A percentile compares a stretch with the other conserved stretches of the same genome.
Conservation (phyloP, 441 rosid species). For the Euphorbia celastroides region DNA sequence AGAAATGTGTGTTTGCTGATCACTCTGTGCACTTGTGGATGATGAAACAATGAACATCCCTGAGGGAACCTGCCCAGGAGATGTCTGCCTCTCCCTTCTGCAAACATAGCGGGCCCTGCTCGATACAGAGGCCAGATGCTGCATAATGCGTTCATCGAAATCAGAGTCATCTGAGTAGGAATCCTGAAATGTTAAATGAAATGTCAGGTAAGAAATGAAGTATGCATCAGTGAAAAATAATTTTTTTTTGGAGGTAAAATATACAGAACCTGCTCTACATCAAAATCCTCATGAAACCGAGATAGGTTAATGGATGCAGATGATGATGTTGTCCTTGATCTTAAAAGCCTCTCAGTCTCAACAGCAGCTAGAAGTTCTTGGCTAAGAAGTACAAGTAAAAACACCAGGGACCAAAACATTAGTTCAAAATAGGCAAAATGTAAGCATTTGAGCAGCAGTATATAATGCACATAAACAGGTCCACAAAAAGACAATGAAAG, state of each 20-base stretch:
- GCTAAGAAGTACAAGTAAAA: conserved; percentile 28
- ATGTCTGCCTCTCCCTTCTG: conserved; percentile 52
- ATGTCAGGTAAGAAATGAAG: neutral
- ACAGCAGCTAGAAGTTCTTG: conserved; percentile 81
- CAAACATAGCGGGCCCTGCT: conserved; percentile 42
- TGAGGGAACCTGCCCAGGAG: conserved; percentile 37
- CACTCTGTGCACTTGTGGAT: conserved; percentile 21
- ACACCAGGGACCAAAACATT: too few species aligned
- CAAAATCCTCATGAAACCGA: conserved; percentile 35
- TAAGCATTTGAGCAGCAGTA: neutral
- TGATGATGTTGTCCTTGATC: conserved; percentile 40
- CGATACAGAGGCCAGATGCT: conserved; percentile 55
- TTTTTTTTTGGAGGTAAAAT: conserved; percentile 17
- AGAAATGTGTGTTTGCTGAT: conserved; percentile 18
- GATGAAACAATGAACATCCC: conserved; percentile 26
- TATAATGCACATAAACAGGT: neutral
- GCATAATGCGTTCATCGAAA: conserved; percentile 63
- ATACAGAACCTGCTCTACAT: conserved; percentile 40
- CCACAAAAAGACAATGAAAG: neutral
- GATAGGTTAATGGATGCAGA: conserved; percentile 22
- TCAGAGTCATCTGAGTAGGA: conserved; percentile 46
- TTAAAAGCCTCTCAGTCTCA: conserved; percentile 46
- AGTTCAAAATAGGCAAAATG: too few species aligned
- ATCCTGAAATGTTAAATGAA: conserved; percentile 34
- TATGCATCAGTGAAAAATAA: too few species aligned